Base-by-base conservation (phyloP, 2,329 filamentous ascomycete genomes). In the Pseudogymnoascus sp. region DNA sequence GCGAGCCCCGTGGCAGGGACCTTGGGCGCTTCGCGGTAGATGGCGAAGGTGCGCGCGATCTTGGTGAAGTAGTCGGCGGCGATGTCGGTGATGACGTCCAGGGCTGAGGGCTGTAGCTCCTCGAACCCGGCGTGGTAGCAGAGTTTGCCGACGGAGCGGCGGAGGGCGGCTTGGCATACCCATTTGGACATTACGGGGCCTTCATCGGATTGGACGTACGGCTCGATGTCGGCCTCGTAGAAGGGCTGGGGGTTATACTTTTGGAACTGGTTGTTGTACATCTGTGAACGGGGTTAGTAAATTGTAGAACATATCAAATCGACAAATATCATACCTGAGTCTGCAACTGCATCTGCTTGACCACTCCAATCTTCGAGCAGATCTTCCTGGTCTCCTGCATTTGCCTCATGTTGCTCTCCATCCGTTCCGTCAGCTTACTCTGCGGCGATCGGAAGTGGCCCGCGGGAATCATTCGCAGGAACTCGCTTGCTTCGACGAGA, bases 311-410 rank as follows among this genome's bases (percentile, higher is more conserved):
- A 7, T 46, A 26, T 26, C 4, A 53, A 16, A 11, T 16, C 5
- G 19, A 2, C 38, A 2, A 26, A 3, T 37, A 60, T 71, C 79
- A 73, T 84, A 91, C 90, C 84, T 97, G 95, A 61, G 92, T 91
- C 75, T 99, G 95, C 62, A 98, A 86, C 77, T 99, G 95, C 95
- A 99, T 99, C 78, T 99, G 95, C 79, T 98, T 99, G 74, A 99
- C 95, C 66, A 99, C 91, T 59, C 91, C 89, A 73, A 99, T 96
- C 77, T 98, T 99, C 10, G 92, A 92, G 71, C 92, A 96, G 31
- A 99, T 84, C 73, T 97, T 98, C 69, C 95, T 84, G 0, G 95
- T 99, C 71, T 98, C 93, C 75, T 99, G 95, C 82, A 99, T 93
- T 73, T 97, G 93, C 65, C 86, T 86, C 76, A 98, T 91, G 70